Conservation (phyloP, 2,329 filamentous ascomycete species). For the Fusarium acutatum region DNA sequence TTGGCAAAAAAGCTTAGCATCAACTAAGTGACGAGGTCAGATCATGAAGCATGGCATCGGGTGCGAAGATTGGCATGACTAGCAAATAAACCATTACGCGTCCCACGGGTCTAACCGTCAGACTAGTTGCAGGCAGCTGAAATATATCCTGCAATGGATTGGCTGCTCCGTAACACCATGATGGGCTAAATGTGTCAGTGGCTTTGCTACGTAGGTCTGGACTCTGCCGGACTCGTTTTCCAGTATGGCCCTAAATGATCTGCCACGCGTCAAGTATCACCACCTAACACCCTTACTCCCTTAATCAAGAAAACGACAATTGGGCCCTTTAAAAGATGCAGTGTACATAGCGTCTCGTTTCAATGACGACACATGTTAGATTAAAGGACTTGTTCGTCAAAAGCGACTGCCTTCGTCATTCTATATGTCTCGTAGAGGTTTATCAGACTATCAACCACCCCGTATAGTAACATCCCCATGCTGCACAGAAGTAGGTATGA, state of each 20-base stretch:
- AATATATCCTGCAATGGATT: not conserved
- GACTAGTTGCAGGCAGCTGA: not conserved
- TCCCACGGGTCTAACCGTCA: not conserved
- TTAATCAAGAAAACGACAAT: too few relatives aligned
- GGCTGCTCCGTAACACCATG: not conserved
- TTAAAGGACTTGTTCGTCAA: not conserved
- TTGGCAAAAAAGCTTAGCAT: not conserved
- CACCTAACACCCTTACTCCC: not conserved
- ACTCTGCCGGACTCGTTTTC: not conserved
- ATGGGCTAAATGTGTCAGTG: not conserved
- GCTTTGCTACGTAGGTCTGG: not conserved
- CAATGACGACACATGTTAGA: accelerated
- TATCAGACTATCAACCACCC: not conserved
- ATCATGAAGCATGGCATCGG: not conserved
- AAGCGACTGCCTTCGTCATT: not conserved
- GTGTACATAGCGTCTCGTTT: too few relatives aligned
- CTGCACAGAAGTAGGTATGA: not conserved
- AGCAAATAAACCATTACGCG: not conserved
- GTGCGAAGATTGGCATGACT: not conserved
- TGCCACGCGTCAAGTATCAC: not conserved
- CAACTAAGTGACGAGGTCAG: not conserved
- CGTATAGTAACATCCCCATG: not conserved
- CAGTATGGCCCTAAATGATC: not conserved
- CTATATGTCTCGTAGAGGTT: not conserved
- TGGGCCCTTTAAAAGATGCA: too few relatives aligned